Percentiles rank a stretch among this genome's conserved stretches.
Conservation (phyloP, 2,329 filamentous ascomycete species). For the Sporothrix dimorphospora region DNA sequence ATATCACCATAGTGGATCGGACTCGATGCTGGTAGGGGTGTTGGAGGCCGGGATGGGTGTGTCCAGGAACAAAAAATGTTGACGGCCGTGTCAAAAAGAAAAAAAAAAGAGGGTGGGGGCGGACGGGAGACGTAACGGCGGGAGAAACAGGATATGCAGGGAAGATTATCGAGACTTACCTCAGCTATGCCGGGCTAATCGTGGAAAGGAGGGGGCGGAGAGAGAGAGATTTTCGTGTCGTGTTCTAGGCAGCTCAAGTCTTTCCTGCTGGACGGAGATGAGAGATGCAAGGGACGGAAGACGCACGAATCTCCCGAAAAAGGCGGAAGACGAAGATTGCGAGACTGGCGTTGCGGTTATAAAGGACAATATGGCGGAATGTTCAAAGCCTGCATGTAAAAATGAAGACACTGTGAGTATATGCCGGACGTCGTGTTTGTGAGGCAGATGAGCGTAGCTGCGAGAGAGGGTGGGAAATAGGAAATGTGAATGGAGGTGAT, state of each 20-base stretch:
- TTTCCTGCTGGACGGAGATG: not conserved
- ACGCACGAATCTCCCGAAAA: not conserved
- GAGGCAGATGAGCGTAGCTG: not conserved
- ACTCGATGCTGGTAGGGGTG: not conserved
- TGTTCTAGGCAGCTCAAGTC: not conserved
- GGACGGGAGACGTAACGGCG: not conserved
- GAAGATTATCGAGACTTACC: not conserved
- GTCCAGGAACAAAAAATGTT: not conserved
- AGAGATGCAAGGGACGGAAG: not conserved
- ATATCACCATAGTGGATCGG: not conserved
- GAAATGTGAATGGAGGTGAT: not conserved
- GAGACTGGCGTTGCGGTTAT: not conserved
- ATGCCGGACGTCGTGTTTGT: not conserved
- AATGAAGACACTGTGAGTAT: not conserved
- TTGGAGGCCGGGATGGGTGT: not conserved
- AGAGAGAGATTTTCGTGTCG: not conserved
- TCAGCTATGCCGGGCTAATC: slow-evolving; percentile 20
- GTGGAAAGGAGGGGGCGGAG: not conserved
- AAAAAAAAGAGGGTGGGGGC: slow-evolving; percentile 15
- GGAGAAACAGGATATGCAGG: slow-evolving; percentile 4
- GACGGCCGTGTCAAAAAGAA: not conserved
- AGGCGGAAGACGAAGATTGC: not conserved
- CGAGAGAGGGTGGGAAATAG: not conserved
- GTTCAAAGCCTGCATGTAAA: not conserved
- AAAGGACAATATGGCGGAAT: not conserved